A percentile compares a stretch with the other conserved stretches of the same genome.
These are phyloP conservation scores for Aureobasidium sp. DNA, from an alignment of 2,329 filamentous ascomycete species.

Conservation along the genomic window DNA sequence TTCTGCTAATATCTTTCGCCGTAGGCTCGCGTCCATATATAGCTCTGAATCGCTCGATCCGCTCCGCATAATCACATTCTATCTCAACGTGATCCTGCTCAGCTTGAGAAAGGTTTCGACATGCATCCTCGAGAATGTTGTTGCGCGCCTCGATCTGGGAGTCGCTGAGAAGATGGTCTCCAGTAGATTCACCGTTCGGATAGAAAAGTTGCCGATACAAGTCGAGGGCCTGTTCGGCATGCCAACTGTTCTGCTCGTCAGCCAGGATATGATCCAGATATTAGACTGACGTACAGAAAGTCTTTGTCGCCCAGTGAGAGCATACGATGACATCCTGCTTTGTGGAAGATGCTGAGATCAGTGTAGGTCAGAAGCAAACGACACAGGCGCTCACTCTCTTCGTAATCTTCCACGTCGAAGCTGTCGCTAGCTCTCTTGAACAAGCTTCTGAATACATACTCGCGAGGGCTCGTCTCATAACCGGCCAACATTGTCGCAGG, in stretches of 20 bases:
- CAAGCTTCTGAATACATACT: neutral
- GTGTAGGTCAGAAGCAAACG: neutral
- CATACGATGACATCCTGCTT: slow-evolving; percentile 10
- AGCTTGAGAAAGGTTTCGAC: neutral
- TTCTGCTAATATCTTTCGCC: neutral
- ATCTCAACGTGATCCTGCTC: neutral
- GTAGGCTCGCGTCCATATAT: neutral
- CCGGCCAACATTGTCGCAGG: neutral
- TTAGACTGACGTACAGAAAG: neutral
- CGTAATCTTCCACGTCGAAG: neutral
- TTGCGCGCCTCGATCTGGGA: neutral
- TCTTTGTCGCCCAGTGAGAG: neutral
- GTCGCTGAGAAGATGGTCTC: neutral
- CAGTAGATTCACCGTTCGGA: neutral
- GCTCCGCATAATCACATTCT: neutral
- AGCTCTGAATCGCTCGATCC: neutral
- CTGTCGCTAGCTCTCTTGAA: neutral
- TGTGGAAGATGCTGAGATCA: slow-evolving; percentile 4
- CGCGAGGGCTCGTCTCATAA: slow-evolving; percentile 3
- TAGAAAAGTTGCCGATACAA: neutral
- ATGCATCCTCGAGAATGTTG: neutral
- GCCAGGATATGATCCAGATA: neutral
- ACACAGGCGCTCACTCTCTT: slow-evolving; percentile 2
- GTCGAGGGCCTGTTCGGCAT: slow-evolving; percentile 1
- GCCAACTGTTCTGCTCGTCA: neutral